These are phyloP conservation scores for Solanum pennellii DNA, from an alignment of 257 asterid genomes.

Conservation along the genomic window DNA sequence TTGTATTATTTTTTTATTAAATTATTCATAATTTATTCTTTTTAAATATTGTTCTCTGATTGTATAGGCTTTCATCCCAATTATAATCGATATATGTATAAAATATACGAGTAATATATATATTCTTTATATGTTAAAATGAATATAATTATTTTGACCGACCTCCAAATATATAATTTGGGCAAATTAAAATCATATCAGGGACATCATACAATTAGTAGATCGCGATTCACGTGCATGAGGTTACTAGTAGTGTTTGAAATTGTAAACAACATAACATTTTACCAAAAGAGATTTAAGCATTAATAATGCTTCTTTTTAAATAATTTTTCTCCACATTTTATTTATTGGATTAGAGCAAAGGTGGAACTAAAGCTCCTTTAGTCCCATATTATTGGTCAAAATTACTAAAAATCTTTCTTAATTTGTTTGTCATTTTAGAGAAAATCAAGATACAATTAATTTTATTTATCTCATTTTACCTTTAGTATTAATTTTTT, in stretches of 20 bases:
- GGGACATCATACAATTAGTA: background rate
- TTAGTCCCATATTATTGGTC: background rate
- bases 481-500: too few species aligned
- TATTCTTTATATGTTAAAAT: too few species aligned
- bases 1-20: too few species aligned
- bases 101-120: too few species aligned
- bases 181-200: background rate
- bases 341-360: background rate
- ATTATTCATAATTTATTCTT: too few species aligned
- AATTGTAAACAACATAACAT: background rate
- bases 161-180: too few species aligned
- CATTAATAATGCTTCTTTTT: background rate
- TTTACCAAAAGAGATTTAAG: background rate
- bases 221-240: background rate
- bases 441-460: too few species aligned
- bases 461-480: background rate
- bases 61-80: too few species aligned
- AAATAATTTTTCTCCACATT: background rate
- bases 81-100: too few species aligned
- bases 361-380: background rate
- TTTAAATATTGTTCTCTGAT: too few species aligned
- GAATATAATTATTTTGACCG: too few species aligned
- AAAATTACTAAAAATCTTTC: background rate
- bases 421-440: background rate
- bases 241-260: too few species aligned